Conservation (phyloP, 2,329 filamentous ascomycete species). For the Sporothrix luriei region DNA sequence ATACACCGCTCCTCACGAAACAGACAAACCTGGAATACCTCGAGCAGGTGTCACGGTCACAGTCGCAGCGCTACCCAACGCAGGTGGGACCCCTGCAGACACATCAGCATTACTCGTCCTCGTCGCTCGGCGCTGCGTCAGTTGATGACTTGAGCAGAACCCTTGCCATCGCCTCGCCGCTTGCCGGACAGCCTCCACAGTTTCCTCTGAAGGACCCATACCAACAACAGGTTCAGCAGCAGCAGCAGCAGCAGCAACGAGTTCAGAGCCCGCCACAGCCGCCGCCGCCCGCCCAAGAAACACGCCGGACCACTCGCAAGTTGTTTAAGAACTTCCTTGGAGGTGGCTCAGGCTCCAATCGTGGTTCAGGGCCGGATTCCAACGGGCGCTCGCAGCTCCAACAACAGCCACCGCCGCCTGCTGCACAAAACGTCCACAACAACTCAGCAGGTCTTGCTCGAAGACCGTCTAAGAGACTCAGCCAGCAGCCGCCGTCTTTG, state of each 20-base stretch:
- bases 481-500: conserved; percentile 50
- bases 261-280: conserved; percentile 32
- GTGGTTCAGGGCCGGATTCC: conserved; percentile 38
- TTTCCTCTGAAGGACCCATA: conserved; percentile 34
- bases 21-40: conserved; percentile 47
- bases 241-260: conserved; percentile 39
- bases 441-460: conserved; percentile 54
- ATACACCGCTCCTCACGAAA: conserved; percentile 35
- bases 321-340: conserved; percentile 59
- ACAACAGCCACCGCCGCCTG: conserved; percentile 33
- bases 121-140: conserved; percentile 43
- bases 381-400: conserved; percentile 37
- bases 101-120: conserved; percentile 43
- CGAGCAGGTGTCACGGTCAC: conserved; percentile 54
- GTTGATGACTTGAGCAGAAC: conserved; percentile 48
- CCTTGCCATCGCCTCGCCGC: conserved; percentile 39
- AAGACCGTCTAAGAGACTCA: conserved; percentile 60
- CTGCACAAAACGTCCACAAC: conserved; percentile 49
- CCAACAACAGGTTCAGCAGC: conserved; percentile 38
- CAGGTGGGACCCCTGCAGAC: conserved; percentile 41
- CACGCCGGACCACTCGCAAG: conserved; percentile 56
- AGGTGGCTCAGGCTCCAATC: conserved; percentile 44
- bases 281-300: conserved; percentile 44
- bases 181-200: conserved; percentile 37
- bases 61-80: conserved; percentile 54